Evolutionary conservation across 1,284 basidiomycete genomes (phyloP).

Genomic region (Entoloma clypeatum): DNA sequence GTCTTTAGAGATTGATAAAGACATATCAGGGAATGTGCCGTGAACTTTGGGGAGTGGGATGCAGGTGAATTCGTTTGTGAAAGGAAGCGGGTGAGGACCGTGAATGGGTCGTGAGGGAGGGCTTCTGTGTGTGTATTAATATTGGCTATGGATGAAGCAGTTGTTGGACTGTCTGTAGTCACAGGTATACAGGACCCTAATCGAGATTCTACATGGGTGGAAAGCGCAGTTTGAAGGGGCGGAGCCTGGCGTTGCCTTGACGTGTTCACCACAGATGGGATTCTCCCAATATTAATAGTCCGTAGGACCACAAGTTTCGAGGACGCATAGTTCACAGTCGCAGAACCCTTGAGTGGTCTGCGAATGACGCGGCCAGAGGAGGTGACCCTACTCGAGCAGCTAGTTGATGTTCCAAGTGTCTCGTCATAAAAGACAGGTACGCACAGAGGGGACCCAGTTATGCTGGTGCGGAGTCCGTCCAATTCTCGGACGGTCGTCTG

Average conservation of each 20-base stretch:
- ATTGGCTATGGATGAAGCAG: too few relatives aligned
- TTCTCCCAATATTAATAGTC: too few relatives aligned
- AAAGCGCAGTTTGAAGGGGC: too few relatives aligned
- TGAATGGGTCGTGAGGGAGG: constrained; percentile 2
- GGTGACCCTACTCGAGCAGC: constrained; percentile 5
- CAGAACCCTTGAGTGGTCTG: too few relatives aligned
- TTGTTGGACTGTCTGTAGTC: too few relatives aligned
- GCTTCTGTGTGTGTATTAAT: background rate
- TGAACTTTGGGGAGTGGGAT: constrained; percentile 11
- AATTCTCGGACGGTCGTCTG: constrained; percentile 34
- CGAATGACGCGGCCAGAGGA: too few relatives aligned
- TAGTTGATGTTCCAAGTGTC: background rate
- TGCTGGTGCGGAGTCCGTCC: constrained; percentile 25
- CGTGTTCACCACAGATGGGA: too few relatives aligned
- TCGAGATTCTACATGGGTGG: too few relatives aligned
- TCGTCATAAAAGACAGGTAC: constrained; percentile 2
- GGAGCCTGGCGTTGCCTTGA: too few relatives aligned
- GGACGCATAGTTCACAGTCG: too few relatives aligned
- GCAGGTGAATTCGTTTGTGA: constrained; percentile 17
- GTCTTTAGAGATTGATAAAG: constrained; percentile 26
- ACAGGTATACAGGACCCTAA: too few relatives aligned
- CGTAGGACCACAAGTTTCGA: too few relatives aligned
- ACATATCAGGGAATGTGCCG: constrained; percentile 23
- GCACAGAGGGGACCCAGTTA: constrained; percentile 18
- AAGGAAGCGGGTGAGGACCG: constrained; percentile 19